Percentiles rank a stretch among this genome's conserved stretches.
phyloP scores from a whole-genome alignment of 768 basidiomycete genomes.

The Boletus subparvulus region DNA sequence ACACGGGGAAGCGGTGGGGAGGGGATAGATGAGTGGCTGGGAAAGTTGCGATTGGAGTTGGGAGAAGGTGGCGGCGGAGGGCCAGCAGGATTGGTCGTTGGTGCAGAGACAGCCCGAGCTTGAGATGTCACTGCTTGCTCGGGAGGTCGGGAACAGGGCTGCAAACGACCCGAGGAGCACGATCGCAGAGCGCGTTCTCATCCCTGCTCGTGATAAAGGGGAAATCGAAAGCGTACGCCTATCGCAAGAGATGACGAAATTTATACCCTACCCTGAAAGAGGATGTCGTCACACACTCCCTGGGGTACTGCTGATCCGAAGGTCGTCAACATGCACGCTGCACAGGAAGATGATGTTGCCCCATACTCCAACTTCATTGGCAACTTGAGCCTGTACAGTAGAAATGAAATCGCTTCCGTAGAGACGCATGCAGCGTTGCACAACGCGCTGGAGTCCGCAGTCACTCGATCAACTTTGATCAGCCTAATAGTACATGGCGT shows the following conservation, averaged over 20 bases:
- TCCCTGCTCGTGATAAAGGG: not conserved
- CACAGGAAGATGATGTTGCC: not conserved
- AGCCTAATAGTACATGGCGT: not conserved
- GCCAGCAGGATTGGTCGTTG: conserved; percentile 42
- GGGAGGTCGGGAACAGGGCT: not conserved
- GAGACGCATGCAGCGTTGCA: not conserved
- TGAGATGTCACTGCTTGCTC: not conserved
- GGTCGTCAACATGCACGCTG: no score
- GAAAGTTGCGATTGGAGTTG: conserved; percentile 39
- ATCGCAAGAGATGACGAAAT: not conserved
- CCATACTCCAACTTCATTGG: no score
- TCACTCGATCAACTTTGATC: not conserved
- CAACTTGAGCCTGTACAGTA: not conserved
- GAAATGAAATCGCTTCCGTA: not conserved
- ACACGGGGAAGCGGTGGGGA: conserved; percentile 41
- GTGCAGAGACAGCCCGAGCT: conserved; percentile 37
- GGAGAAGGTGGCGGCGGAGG: conserved; percentile 34
- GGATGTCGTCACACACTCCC: not conserved
- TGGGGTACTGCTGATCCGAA: not conserved
- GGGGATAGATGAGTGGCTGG: conserved; percentile 43
- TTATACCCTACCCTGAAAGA: not conserved
- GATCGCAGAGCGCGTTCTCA: not conserved
- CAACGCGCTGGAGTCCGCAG: not conserved
- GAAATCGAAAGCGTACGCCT: not conserved
- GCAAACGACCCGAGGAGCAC: not conserved